Evolutionary conservation across 495 filamentous ascomycete genomes (phyloP).

Genomic region (Penicillium egyptiacum): DNA sequence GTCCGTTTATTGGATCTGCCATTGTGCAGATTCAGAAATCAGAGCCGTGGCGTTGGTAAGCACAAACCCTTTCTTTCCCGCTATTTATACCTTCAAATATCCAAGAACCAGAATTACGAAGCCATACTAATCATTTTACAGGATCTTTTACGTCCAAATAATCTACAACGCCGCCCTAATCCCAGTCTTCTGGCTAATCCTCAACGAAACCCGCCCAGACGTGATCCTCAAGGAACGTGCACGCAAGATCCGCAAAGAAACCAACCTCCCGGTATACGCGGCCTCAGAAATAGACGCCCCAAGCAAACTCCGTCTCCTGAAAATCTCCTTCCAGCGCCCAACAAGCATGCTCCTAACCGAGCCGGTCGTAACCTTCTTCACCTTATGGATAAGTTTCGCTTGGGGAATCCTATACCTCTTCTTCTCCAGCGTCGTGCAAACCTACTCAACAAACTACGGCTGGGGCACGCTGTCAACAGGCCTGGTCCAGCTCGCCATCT

Average conservation of each 20-base stretch:
- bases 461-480: conserved; percentile 38
- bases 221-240: conserved; percentile 63
- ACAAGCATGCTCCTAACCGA: conserved; percentile 52
- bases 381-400: conserved; percentile 52
- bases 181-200: conserved; percentile 44
- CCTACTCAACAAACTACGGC: conserved; percentile 39
- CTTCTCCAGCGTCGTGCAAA: conserved; percentile 43
- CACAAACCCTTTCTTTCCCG: neutral
- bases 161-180: conserved; percentile 48
- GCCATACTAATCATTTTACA: neutral
- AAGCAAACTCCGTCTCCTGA: conserved; percentile 26
- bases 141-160: conserved; percentile 54
- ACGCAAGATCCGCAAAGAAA: conserved; percentile 59
- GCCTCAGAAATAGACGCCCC: conserved; percentile 31
- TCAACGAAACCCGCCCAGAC: conserved; percentile 43
- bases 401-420: conserved; percentile 55
- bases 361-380: conserved; percentile 53
- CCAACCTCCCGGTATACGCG: conserved; percentile 48
- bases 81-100: neutral
- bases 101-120: neutral
- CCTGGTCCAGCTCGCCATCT: conserved; percentile 43
- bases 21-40: conserved; percentile 38
- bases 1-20: conserved; percentile 47
- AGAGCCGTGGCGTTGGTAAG: conserved; percentile 44
- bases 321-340: conserved; percentile 46